phyloP scores from a whole-genome alignment of 768 basidiomycete genomes.

The Mycena latifolia region DNA sequence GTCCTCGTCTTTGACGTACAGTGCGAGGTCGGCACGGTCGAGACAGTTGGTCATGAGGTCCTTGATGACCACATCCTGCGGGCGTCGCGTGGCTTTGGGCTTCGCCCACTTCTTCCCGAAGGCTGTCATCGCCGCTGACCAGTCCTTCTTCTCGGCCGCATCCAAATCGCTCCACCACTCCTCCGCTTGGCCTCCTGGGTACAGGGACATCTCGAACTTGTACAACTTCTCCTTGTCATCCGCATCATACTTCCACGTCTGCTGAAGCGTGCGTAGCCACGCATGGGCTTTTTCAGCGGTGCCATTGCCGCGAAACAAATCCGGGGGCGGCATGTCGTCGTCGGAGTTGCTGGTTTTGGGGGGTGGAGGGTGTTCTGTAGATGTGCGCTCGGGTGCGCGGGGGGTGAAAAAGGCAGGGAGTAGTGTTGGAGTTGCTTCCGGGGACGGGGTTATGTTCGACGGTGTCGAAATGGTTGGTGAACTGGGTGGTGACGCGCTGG shows the following conservation, averaged over 20 bases:
- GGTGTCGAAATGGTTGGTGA: too few relatives aligned
- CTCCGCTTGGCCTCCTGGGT: too few relatives aligned
- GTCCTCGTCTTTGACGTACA: conserved; percentile 7
- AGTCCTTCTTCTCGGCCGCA: conserved; percentile 1
- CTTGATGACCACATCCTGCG: background rate
- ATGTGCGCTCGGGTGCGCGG: too few relatives aligned
- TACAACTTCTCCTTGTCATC: too few relatives aligned
- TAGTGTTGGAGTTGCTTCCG: too few relatives aligned
- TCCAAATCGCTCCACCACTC: conserved; percentile 14
- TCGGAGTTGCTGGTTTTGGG: too few relatives aligned
- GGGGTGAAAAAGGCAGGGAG: too few relatives aligned
- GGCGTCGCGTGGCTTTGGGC: conserved; percentile 1
- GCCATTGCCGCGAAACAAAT: conserved; percentile 18
- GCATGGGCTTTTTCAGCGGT: conserved; percentile 13
- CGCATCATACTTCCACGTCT: conserved; percentile 1
- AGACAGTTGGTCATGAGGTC: conserved; percentile 2
- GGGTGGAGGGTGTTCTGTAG: too few relatives aligned
- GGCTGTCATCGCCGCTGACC: background rate
- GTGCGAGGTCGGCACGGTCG: background rate
- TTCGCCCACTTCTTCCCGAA: conserved; percentile 26
- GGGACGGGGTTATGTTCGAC: too few relatives aligned
- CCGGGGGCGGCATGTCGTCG: conserved; percentile 12
- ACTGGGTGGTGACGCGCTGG: too few relatives aligned
- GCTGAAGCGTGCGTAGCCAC: conserved; percentile 20
- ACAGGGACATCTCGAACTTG: too few relatives aligned